Evolutionary conservation across 228 moss, liverwort and hornwort genomes (phyloP).

Genomic region (Sphagnum magellanicum): DNA sequence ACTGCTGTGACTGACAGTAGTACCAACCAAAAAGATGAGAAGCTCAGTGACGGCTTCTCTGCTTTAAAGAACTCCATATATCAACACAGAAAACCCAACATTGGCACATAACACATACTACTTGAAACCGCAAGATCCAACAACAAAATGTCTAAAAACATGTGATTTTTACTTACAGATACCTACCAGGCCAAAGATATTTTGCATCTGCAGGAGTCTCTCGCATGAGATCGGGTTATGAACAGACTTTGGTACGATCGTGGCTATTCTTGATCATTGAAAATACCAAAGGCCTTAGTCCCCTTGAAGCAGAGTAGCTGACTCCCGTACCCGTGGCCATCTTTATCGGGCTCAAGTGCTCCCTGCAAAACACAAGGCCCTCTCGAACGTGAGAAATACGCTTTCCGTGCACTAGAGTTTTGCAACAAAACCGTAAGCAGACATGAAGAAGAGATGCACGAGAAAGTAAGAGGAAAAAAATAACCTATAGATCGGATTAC

Average conservation of each 20-base stretch:
- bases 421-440: neutral
- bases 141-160: too few relatives aligned
- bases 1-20: too few relatives aligned
- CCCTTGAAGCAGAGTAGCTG: constrained; percentile 14
- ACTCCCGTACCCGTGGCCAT: constrained; percentile 45
- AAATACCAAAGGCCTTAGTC: constrained; percentile 30
- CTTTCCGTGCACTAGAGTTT: neutral
- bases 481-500: too few relatives aligned
- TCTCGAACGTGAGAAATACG: too few relatives aligned
- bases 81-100: too few relatives aligned
- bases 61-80: too few relatives aligned
- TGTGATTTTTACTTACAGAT: neutral
- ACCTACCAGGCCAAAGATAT: constrained; percentile 18
- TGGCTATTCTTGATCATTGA: constrained; percentile 42
- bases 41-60: too few relatives aligned
- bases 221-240: constrained; percentile 7
- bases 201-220: constrained; percentile 14
- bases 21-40: too few relatives aligned
- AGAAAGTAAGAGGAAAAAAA: neutral
- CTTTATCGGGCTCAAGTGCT: constrained; percentile 26
- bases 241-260: constrained; percentile 21
- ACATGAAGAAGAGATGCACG: neutral
- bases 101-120: too few relatives aligned
- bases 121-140: too few relatives aligned
- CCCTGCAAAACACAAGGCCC: constrained; percentile 18